Evolutionary conservation across 768 basidiomycete species (phyloP), one percentile per base, ranked within the genome.

Genomic region (Naematelia aurantialba): DNA sequence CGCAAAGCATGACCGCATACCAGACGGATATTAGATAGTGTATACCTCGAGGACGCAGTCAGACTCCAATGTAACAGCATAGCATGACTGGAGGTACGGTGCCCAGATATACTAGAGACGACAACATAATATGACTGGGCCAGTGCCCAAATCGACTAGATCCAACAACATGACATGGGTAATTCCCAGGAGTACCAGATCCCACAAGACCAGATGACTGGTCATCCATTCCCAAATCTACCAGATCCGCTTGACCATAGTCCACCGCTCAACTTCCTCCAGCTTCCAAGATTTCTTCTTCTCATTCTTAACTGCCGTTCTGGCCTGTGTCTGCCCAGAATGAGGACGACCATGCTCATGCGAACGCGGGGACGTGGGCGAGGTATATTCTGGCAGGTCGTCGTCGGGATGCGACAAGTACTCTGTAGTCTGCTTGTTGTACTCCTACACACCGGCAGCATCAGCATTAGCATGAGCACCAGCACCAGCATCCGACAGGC

Each of bases 191-290:
- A 12, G 19, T 5, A 24, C 4, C 11, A 26, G 54, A n/a, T 22
- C 45, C 31, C 51, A 58, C 25, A 49, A 58, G 27, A 44, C 30
- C 30, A 58, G 42, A 26, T 19, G 25, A 45, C 21, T n/a, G n/a
- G n/a, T n/a, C n/a, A n/a, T n/a, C n/a, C n/a, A n/a, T n/a, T n/a
- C n/a, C n/a, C n/a, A n/a, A n/a, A n/a, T n/a, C n/a, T 52, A 86
- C 84, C 84, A 93, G 46, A 94, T 93, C 53, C 89, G 82, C 73
- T 94, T 94, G 47, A 94, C 88, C 92, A 97, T 97, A 19, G 91
- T 94, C 80, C 89, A 97, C 56, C 92, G 78, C 30, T 90, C 94
- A 50, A 97, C 82, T 70, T 94, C 90, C 74, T 96, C 91, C 51
- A 97, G 77, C 59, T 84, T 84, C 57, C 89, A 82, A 39, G 34